Conservation (phyloP, 306 rosid species). For the Casuarina cunninghamiana region DNA sequence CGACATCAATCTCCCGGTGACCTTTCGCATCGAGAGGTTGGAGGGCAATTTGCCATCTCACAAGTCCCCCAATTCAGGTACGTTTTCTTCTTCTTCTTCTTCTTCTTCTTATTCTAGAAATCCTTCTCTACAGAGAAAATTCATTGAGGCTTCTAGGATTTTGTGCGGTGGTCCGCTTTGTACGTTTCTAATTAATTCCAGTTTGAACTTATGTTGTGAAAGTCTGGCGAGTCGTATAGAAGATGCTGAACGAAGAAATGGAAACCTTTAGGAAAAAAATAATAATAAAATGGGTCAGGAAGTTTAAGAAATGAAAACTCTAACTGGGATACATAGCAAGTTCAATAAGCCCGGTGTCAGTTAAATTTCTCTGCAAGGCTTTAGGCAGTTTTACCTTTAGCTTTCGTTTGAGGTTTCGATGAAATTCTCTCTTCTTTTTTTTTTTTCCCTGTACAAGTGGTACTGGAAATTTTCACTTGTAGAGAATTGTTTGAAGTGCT, state of each 20-base stretch:
- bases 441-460: neutral
- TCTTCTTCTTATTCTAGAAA: neutral
- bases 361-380: too few relatives aligned
- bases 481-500: neutral
- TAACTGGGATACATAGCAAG: neutral
- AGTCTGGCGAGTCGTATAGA: too few relatives aligned
- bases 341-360: neutral
- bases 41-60: slow-evolving; percentile 69
- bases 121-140: neutral
- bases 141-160: neutral
- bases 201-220: neutral
- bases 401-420: neutral
- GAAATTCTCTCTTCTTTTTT: too few relatives aligned
- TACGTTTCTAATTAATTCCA: neutral
- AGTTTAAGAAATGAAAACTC: neutral
- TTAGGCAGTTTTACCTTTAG: neutral
- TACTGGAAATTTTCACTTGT: neutral
- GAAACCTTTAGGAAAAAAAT: neutral
- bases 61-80: slow-evolving; percentile 56
- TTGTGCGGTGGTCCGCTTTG: neutral
- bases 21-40: slow-evolving; percentile 72
- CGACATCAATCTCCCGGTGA: slow-evolving; percentile 88
- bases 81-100: neutral
- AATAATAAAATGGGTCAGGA: neutral
- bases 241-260: neutral